Evolutionary conservation across 106 monocot genomes (phyloP), one percentile per base, ranked within the genome.

Genomic region (Dendrobium officinale): DNA sequence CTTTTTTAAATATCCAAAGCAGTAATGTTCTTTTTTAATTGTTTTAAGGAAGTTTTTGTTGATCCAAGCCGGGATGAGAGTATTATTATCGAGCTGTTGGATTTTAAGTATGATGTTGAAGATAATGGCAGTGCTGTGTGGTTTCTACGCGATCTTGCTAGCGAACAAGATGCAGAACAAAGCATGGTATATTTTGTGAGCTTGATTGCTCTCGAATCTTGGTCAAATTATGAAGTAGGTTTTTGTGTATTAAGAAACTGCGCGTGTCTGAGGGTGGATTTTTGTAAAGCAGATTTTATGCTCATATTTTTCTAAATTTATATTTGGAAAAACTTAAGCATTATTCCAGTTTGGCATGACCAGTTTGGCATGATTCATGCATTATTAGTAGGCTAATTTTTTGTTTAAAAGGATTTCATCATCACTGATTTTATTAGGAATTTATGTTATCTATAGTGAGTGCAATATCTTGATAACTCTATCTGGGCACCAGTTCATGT

Each of bases 41-140:
- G 22, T 68, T 48, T 6, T 19, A 22, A 96, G 96, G 96, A 96
- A 87, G 94, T 81, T 9, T 92, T 98, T 79, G 89, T 67, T 37
- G 94, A 98, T 79, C 89, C 92, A 1, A 49, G 55, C 59, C 88
- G 92, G 61, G 97, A 98, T 61, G 97, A 98, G 83, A 98, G 97
- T 84, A 75, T 98, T 42, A 75, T 98, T 15, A 89, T 98, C 77
- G 94, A 94, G 91, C 79, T 98, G 27, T 77, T 98, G 47, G 97
- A 92, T 54, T 81, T 88, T 24, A 97, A 94, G 54, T 73, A 84
- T 49, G 92, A 97, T 59, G 90, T 97, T 73, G 86, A 81, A n/a
- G 96, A 96, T 75, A 67, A 66, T 48, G 83, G 83, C n/a, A 96
- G 96, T 81, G 93, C 93, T 18, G 79, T 70, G 9, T 96, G 96